Base-by-base conservation (phyloP, 345 rosid genomes). In the Ailanthus altissimus region DNA sequence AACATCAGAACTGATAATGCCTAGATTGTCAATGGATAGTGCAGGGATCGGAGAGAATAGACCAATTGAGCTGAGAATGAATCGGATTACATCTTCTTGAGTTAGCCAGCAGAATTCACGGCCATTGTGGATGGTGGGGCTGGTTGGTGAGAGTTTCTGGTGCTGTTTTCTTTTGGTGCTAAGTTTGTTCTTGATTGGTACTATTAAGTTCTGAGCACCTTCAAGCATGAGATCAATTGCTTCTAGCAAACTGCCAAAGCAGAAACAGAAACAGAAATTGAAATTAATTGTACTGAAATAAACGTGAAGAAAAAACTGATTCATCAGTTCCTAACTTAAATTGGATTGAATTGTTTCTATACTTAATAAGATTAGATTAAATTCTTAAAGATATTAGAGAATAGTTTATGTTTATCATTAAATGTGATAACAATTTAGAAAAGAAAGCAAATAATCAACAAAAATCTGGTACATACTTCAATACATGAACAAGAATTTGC, bases 191-290 rank as follows among this genome's bases (percentile, higher is more conserved):
- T 81, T 85, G 65, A 95, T 93, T 20, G 96, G 98, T 4, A 93
- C 94, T 40, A 95, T 91, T 18, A 95, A 82, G 77, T 91, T 93
- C 47, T 95, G 98, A 51, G 96, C 94, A 77, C 99, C 99, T 87
- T 83, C 70, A 49, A 91, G 85, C 18, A 95, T 88, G 77, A 90
- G 82, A 84, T 90, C 96, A 74, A 95, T 89, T n/a, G 96, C 98
- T 53, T 86, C 90, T 47, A 90, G 57, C 78, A 95, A 89, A 69
- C 99, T 95, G 90, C 59, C 36, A 77, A 43, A 65, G 8, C 0
- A 56, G 47, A 43, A 77, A 77, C 0, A 56, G 47, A 43, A 77
- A 77, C 16, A 72, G 66, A 45, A 8, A 21, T 14, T 16, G 2
- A 73, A 16, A 18, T 67, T 65, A 15, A 49, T 50, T 65, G 15